Evolutionary conservation across 257 asterid species (phyloP).

Genomic region (Scutellaria baicalensis): DNA sequence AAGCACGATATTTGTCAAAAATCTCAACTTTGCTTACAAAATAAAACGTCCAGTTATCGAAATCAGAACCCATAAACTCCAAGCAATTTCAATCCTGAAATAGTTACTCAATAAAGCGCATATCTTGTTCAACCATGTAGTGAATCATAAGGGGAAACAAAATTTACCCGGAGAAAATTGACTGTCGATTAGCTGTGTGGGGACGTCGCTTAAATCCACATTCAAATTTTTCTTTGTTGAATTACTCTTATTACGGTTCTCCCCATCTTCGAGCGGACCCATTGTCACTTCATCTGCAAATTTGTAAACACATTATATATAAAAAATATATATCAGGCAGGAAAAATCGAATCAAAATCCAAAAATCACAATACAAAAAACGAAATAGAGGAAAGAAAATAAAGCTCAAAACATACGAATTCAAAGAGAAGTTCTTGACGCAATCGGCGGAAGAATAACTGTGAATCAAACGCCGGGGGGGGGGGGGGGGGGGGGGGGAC

Average conservation of each 20-base stretch:
- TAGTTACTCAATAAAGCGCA: background rate
- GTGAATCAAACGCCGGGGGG: background rate
- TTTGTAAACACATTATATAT: background rate
- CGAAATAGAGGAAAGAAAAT: background rate
- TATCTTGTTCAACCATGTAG: background rate
- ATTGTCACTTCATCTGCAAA: constrained; percentile 34
- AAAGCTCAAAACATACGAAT: background rate
- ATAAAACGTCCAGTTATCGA: background rate
- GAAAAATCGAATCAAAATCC: background rate
- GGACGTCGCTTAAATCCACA: constrained; percentile 21
- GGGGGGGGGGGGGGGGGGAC: too few relatives aligned
- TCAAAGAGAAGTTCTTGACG: background rate
- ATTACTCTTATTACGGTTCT: constrained; percentile 4
- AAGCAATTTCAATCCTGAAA: background rate
- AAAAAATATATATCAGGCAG: too few relatives aligned
- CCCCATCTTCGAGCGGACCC: constrained; percentile 25
- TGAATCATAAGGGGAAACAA: background rate
- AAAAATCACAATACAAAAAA: background rate
- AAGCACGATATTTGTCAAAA: background rate
- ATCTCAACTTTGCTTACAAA: background rate
- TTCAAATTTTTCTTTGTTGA: constrained; percentile 10
- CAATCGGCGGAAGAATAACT: background rate
- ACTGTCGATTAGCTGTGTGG: constrained; percentile 37
- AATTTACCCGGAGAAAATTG: constrained; percentile 36
- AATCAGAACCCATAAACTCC: background rate